Evolutionary conservation across 2,329 filamentous ascomycete species (phyloP), one percentile per base, ranked within the genome.

Genomic region (Neurospora sp.): DNA sequence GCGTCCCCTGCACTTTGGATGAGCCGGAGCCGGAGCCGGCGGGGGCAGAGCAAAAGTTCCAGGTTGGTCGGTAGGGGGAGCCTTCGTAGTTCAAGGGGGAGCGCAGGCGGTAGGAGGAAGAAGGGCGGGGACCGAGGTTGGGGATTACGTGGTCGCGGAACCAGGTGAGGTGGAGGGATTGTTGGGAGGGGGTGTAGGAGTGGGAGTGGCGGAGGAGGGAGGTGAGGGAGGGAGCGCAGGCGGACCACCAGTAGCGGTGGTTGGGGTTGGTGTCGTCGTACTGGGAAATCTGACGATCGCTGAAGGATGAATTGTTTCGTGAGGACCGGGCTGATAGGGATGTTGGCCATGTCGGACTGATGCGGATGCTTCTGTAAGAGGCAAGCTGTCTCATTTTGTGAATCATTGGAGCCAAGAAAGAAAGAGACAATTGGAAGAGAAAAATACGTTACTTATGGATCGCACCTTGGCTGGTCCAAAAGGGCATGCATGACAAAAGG

Each of bases 51-150:
- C 66, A 62, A 5, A 73, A 72, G 13, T 72, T 73, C 72, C 70
- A 73, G 2, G 68, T 69, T 38, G 70, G 70, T 28, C 72, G 69
- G 11, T 72, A 68, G 2, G 72, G 72, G 1, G 70, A 69, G 15
- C 70, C 72, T 66, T 73, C 69, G 11, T 70, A 70, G 28, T 71
- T 72, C 9, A 72, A 38, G 66, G 43, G 2, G 66, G 68, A n/a
- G 11, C 42, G 38, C 13, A 28, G 11, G n/a, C 39, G 39, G 67
- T 66, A 7, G 58, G 52, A 28, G 52, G 39, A 6, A 66, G 68
- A 17, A 13, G 52, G 28, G 1, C 15, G 71, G 1, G 70, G 67
- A 4, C 71, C 71, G 13, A 71, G 70, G 19, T 66, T 70, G 9
- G 71, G 70, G 40, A 73, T 62, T 10, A 71, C 67, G 8, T 58